Percentiles rank a stretch among this genome's conserved stretches.
These are phyloP conservation scores for Cephaloascus fragrans DNA, from an alignment of 805 yeast genomes.

Conservation along the genomic window DNA sequence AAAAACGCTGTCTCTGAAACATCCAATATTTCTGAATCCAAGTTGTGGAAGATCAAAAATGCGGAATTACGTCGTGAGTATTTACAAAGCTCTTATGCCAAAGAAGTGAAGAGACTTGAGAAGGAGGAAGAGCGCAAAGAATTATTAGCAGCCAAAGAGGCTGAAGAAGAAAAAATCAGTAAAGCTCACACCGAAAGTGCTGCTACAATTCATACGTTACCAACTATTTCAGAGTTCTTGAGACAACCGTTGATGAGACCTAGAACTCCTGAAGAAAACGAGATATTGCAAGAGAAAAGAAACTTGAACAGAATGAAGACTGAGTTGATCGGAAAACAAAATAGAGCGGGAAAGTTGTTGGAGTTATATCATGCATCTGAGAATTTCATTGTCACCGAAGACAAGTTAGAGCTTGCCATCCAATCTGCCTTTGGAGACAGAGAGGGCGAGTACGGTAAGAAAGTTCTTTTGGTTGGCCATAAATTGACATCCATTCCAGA, in stretches of 20 bases:
- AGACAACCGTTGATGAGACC: conserved; percentile 62
- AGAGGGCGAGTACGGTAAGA: conserved; percentile 11
- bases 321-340: conserved; percentile 42
- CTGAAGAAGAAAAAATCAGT: conserved; percentile 13
- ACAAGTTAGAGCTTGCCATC: conserved; percentile 47
- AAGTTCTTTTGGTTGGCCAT: conserved; percentile 13
- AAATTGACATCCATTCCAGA: conserved; percentile 15
- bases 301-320: conserved; percentile 52
- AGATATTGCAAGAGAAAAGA: conserved; percentile 47
- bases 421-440: conserved; percentile 43
- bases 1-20: conserved; percentile 14
- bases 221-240: conserved; percentile 63
- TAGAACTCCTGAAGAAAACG: conserved; percentile 63
- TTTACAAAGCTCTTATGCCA: conserved; percentile 49
- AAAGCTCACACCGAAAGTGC: conserved; percentile 32
- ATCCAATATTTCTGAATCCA: conserved; percentile 2
- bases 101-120: conserved; percentile 41
- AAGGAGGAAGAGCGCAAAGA: conserved; percentile 20
- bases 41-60: conserved; percentile 39
- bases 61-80: conserved; percentile 67
- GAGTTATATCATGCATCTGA: conserved; percentile 65
- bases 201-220: conserved; percentile 61
- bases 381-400: conserved; percentile 65
- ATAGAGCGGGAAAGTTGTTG: conserved; percentile 47
- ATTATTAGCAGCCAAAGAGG: conserved; percentile 13